Conservation (phyloP, 1,284 basidiomycete species). For the Hemileia vastatrix region DNA sequence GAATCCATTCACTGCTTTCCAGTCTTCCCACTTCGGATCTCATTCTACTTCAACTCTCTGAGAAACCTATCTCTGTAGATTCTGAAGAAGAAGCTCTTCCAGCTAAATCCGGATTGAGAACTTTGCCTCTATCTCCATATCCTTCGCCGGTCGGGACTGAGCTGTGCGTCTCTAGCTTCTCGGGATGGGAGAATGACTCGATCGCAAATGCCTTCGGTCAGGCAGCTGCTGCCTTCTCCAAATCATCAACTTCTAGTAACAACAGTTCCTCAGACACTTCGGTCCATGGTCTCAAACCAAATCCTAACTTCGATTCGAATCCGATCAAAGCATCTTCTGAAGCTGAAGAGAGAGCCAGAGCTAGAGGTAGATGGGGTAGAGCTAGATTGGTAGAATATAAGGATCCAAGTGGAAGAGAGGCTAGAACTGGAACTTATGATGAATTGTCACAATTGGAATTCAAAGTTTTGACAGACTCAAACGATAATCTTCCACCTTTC, state of each 20-base stretch:
- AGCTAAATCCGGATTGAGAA: conserved; percentile 40
- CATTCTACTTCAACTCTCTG: conserved; percentile 41
- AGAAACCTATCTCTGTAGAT: conserved; percentile 28
- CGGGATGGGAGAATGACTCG: background rate
- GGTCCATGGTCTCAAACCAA: background rate
- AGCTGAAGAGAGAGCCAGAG: conserved; percentile 30
- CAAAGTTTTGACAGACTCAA: conserved; percentile 29
- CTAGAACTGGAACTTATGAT: conserved; percentile 58
- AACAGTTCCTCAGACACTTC: no score
- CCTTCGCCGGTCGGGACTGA: conserved; percentile 52
- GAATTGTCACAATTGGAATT: conserved; percentile 53
- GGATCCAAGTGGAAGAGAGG: conserved; percentile 33
- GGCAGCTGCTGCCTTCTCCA: background rate
- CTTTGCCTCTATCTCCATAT: conserved; percentile 61
- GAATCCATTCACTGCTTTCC: conserved; percentile 52
- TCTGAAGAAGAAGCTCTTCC: conserved; percentile 40
- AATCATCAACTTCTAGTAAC: background rate
- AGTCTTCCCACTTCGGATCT: conserved; percentile 57
- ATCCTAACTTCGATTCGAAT: background rate
- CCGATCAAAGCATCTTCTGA: background rate
- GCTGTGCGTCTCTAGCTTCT: conserved; percentile 55
- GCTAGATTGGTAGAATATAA: conserved; percentile 39
- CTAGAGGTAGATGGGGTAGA: conserved; percentile 36
- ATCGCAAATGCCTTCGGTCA: background rate
- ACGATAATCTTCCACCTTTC: conserved; percentile 23